phyloP scores from a whole-genome alignment of 139 green algal genomes.

The Microglena sp. region DNA sequence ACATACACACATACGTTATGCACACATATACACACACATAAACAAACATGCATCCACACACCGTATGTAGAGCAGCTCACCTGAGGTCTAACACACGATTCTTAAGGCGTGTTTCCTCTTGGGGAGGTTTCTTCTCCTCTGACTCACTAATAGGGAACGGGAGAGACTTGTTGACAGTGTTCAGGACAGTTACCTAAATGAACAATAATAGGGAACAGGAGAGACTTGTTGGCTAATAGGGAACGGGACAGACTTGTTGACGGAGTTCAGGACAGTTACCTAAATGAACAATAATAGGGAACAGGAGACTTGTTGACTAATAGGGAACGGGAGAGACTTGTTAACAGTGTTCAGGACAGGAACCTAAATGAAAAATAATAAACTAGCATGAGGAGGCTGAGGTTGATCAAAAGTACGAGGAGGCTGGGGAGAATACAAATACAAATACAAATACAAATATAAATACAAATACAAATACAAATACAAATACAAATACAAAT shows the following conservation, averaged over 20 bases:
- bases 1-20: no score
- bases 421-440: no score
- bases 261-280: constrained; percentile 75
- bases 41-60: no score
- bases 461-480: no score
- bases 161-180: constrained; percentile 63
- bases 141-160: constrained; percentile 73
- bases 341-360: constrained; percentile 76
- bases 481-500: no score
- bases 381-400: neutral
- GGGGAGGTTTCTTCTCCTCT: constrained; percentile 43
- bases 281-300: no score
- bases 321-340: constrained; percentile 73
- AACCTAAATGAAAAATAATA: constrained; percentile 37
- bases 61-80: constrained; percentile 24
- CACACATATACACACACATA: no score
- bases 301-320: no score
- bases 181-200: constrained; percentile 76
- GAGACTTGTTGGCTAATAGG: no score
- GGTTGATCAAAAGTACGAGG: no score
- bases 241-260: constrained; percentile 74
- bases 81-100: constrained; percentile 90
- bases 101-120: constrained; percentile 78
- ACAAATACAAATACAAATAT: no score
- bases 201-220: no score